Evolutionary conservation across 345 rosid species (phyloP), one percentile per base, ranked within the genome.

Genomic region (Cardamine resedifolia): DNA sequence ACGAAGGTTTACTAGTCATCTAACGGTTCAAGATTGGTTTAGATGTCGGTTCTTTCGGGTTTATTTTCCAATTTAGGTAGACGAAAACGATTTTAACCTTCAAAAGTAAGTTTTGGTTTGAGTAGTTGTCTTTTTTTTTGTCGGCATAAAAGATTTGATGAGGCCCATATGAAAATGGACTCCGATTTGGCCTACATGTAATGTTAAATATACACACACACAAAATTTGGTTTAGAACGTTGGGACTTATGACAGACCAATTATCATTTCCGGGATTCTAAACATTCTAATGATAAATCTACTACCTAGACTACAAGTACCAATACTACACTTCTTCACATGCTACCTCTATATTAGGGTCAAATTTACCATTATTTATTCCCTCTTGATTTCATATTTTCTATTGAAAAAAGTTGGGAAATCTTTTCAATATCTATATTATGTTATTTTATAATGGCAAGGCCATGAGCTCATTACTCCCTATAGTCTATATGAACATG

Each of bases 401-500:
- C 8, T 23, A 41, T 41, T 41, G 47, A 41, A 41, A 41, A 15
- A 41, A 41, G 18, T 41, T 41, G 18, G 47, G 8, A 41, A 41
- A 41, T 15, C 47, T 41, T 39, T 39, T 39, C 16, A 39, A 39
- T 39, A 47, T 19, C 10, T 39, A 21, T 51, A 49, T 62, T 52
- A 26, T 62, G 48, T 4, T 4, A 51, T 28, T 27, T 72, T 33
- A 31, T 38, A 58, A 51, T 53, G 38, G 24, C 48, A 41, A 52
- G 43, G 55, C 39, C 76, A 64, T 67, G 50, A 12, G 33, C 31
- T 68, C 64, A 57, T 64, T 24, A 55, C 48, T 36, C 66, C 60
- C 34, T 45, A 21, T 44, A 26, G 34, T 47, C 44, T 58, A 19
- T 36, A 58, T 58, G 60, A 66, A 49, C 61, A 52, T 66, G 67